Evolutionary conservation across 495 filamentous ascomycete genomes (phyloP).

Genomic region (Aspergillus homomorphus): DNA sequence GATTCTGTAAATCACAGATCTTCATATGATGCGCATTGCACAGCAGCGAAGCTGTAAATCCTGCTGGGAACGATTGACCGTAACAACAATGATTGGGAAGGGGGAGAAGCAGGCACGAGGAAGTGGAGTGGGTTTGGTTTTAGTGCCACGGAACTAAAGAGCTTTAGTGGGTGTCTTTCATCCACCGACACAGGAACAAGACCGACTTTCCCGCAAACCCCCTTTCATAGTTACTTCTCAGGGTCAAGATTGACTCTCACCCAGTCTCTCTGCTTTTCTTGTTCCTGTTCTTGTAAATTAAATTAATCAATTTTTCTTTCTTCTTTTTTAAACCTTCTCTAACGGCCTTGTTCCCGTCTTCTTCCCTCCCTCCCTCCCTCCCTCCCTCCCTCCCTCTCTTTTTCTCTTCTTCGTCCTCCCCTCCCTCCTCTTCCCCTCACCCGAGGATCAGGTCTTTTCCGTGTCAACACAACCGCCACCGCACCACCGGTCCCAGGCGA

Average conservation of each 20-base stretch:
- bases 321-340: constrained; percentile 10
- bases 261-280: constrained; percentile 1
- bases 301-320: constrained; percentile 3
- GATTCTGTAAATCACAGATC: not conserved
- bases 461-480: constrained; percentile 6
- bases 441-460: constrained; percentile 1
- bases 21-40: not conserved
- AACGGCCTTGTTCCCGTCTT: constrained; percentile 2
- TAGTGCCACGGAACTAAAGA: not conserved
- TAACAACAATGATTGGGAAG: not conserved
- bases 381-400: constrained; percentile 11
- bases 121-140: not conserved
- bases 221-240: constrained; percentile 17
- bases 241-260: constrained; percentile 25
- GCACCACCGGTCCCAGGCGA: not conserved
- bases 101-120: not conserved
- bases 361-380: constrained; percentile 10
- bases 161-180: not conserved
- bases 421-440: constrained; percentile 13
- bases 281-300: not conserved
- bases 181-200: constrained; percentile 20
- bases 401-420: constrained; percentile 12
- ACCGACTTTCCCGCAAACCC: constrained; percentile 14
- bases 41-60: not conserved
- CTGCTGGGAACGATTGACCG: not conserved